Evolutionary conservation across 2,329 filamentous ascomycete species (phyloP).

Genomic region (Westerdykella ornata): DNA sequence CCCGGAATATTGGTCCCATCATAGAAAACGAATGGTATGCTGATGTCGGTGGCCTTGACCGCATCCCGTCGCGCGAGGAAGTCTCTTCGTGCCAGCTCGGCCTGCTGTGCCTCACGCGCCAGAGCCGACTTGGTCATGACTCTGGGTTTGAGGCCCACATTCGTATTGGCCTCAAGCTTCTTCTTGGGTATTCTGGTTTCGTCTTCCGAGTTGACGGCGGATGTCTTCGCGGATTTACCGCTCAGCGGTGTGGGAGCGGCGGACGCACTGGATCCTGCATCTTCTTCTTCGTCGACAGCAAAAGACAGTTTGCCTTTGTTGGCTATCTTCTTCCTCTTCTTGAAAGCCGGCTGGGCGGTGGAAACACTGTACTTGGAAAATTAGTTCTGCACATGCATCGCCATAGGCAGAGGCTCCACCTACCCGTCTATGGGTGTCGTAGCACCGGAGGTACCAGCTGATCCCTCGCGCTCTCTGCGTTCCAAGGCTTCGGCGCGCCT

Average conservation of each 20-base stretch:
- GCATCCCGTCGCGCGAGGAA: constrained; percentile 77
- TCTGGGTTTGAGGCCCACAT: constrained; percentile 57
- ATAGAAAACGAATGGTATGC: constrained; percentile 94
- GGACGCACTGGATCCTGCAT: constrained; percentile 41
- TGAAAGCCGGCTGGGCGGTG: constrained; percentile 45
- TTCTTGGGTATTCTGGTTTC: constrained; percentile 37
- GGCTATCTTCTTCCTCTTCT: constrained; percentile 51
- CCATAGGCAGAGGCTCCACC: constrained; percentile 23
- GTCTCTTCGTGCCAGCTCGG: constrained; percentile 68
- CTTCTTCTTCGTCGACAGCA: constrained; percentile 60
- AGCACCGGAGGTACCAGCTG: constrained; percentile 52
- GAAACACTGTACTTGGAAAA: constrained; percentile 51
- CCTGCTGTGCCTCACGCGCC: constrained; percentile 69
- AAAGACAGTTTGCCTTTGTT: constrained; percentile 62
- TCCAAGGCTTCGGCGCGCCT: constrained; percentile 90
- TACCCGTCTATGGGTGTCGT: constrained; percentile 56
- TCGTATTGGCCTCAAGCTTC: constrained; percentile 55
- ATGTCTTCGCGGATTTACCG: constrained; percentile 34
- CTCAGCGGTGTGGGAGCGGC: constrained; percentile 37
- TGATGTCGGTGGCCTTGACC: constrained; percentile 81
- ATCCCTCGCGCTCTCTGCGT: constrained; percentile 74
- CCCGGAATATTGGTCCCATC: constrained; percentile 86
- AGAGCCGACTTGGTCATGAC: constrained; percentile 68
- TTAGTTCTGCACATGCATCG: constrained; percentile 40
- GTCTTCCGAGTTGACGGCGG: constrained; percentile 28